Base-by-base conservation (phyloP, 768 basidiomycete species). In the Lactifluus rugatus region DNA sequence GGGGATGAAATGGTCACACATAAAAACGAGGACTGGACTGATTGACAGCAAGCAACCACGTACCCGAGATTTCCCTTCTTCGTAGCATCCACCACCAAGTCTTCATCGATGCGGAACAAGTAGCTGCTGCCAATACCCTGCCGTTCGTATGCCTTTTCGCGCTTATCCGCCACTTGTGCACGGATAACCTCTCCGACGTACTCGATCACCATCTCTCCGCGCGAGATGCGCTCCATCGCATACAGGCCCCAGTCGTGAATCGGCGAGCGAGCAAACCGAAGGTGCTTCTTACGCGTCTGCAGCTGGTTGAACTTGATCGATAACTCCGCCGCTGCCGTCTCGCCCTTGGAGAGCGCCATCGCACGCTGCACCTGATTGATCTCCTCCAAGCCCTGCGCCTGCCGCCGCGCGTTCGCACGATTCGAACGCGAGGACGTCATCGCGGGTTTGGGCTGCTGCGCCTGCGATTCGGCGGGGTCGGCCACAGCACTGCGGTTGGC, bases 201-300 rank as follows among this genome's bases (percentile, higher is more conserved):
- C 74, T 99, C 96, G 72, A 98, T 97, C 31, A 99, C 95, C 93
- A 99, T 97, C 74, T 99, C 96, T 4, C 93, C 93, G 37, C 81
- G 75, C 6, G 87, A 82, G 64, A 99, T 97, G 67, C 83, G 82
- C 76, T 99, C 96, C 89, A 96, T 89, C 31, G 96, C 94, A 69
- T 97, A 99, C 67, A 99, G 70, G 4, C 96, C 96, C 89, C 95
- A 99, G 66, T 95, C 94, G 68, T 99, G 95, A 58, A 99, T 99
- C 17, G 93, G 93, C 25, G 90, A 93, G 42, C 93, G 78, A 4
- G 92, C 89, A 66, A 99, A 99, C 34, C 92, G 85, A 36, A 99
- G 80, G 66, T 95, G 93, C 75, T 99, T 99, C 83, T 98, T 98
- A 62, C 96, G 76, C 36, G 94, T 93, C 72, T 96, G 91, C 23